Conservation (phyloP, 257 asterid species). For the Voacanga thouarsii region DNA sequence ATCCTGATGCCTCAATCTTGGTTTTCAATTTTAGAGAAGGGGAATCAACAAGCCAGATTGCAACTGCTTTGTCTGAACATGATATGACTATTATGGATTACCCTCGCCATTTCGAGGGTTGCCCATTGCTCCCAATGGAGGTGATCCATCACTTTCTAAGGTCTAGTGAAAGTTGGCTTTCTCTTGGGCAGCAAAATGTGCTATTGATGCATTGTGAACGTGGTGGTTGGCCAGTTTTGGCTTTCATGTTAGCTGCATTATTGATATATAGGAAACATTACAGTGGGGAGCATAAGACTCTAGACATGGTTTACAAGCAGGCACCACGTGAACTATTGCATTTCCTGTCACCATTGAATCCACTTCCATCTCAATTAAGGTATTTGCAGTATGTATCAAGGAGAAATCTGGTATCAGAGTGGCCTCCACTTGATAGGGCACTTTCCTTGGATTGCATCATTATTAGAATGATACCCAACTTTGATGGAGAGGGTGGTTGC, state of each 20-base stretch:
- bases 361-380: constrained; percentile 89
- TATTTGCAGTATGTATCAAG: constrained; percentile 85
- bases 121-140: constrained; percentile 94
- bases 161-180: constrained; percentile 95
- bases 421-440: constrained; percentile 95
- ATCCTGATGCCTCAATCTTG: constrained; percentile 74
- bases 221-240: constrained; percentile 97
- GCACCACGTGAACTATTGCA: constrained; percentile 90
- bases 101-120: constrained; percentile 89
- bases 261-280: constrained; percentile 73
- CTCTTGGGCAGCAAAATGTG: constrained; percentile 84
- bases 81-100: constrained; percentile 93
- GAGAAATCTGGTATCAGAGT: constrained; percentile 77
- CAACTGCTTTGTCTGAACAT: constrained; percentile 65
- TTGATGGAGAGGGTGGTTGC: constrained; percentile 83
- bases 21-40: constrained; percentile 87
- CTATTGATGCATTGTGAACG: constrained; percentile 92
- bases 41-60: constrained; percentile 55
- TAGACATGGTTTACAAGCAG: constrained; percentile 92
- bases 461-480: constrained; percentile 78
- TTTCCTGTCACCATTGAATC: constrained; percentile 75
- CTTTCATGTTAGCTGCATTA: constrained; percentile 86
- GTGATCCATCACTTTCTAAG: constrained; percentile 86
- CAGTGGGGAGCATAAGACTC: constrained; percentile 81
- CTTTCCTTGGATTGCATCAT: constrained; percentile 84